A percentile compares a stretch with the other conserved stretches of the same genome.
Evolutionary conservation across 495 filamentous ascomycete species (phyloP).

Genomic region (Hyaloscypha bicolor): DNA sequence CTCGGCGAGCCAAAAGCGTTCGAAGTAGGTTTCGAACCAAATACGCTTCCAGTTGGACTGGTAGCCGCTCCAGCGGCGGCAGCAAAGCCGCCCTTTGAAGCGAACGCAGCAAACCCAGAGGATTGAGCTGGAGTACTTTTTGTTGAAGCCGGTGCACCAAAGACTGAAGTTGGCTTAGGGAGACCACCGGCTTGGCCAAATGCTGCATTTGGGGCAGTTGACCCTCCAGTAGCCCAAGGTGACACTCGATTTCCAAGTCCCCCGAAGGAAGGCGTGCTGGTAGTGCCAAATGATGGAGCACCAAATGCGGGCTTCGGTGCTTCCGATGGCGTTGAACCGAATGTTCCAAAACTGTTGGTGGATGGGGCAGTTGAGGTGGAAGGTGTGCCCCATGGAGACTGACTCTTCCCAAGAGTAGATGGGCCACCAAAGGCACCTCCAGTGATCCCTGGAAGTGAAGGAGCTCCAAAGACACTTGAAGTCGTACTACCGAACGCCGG

Average conservation of each 20-base stretch:
- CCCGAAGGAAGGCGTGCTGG: constrained; percentile 49
- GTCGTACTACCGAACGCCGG: background rate
- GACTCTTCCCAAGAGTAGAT: constrained; percentile 35
- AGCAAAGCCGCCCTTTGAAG: constrained; percentile 58
- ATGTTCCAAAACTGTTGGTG: constrained; percentile 13
- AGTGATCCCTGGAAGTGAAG: constrained; percentile 37
- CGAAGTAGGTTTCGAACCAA: constrained; percentile 45
- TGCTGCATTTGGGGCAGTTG: constrained; percentile 27
- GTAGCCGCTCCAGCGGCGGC: constrained; percentile 36
- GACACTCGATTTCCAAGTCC: constrained; percentile 44
- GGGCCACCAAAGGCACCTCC: constrained; percentile 43
- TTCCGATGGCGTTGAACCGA: constrained; percentile 18
- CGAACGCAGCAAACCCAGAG: constrained; percentile 61
- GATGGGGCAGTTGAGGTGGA: constrained; percentile 3
- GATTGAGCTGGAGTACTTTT: constrained; percentile 19
- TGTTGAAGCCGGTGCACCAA: constrained; percentile 17
- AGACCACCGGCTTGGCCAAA: constrained; percentile 40
- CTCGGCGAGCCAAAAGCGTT: constrained; percentile 21
- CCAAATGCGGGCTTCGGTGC: constrained; percentile 49
- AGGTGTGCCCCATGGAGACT: constrained; percentile 36
- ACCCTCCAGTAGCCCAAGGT: constrained; percentile 41
- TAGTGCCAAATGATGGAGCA: constrained; percentile 31
- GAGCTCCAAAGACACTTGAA: constrained; percentile 11
- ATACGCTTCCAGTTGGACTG: constrained; percentile 41
- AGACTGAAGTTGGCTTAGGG: constrained; percentile 23